A percentile compares a stretch with the other conserved stretches of the same genome.
Evolutionary conservation across 257 asterid species (phyloP).

Genomic region (Forsythia suspensa): DNA sequence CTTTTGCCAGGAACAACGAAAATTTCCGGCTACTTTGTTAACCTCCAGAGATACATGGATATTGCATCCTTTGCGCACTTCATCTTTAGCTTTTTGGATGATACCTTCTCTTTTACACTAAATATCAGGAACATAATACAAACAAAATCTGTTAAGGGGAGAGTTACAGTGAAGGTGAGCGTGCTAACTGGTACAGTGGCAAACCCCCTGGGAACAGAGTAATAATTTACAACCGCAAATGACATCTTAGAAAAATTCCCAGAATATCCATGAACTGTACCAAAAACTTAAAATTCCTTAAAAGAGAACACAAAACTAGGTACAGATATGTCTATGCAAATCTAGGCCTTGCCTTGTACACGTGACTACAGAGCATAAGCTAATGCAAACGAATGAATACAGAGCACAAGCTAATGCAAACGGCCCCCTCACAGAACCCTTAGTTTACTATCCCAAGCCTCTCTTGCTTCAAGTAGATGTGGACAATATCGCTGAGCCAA

Average conservation of each 20-base stretch:
- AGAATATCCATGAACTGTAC: too few species aligned
- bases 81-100: slow-evolving; percentile 78
- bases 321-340: neutral
- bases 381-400: neutral
- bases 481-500: slow-evolving; percentile 57
- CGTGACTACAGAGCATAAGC: neutral
- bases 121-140: slow-evolving; percentile 22
- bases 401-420: neutral
- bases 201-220: too few species aligned
- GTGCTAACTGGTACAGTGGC: too few species aligned
- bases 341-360: neutral
- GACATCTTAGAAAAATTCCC: too few species aligned
- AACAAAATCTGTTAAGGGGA: neutral
- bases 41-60: slow-evolving; percentile 95
- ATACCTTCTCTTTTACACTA: slow-evolving; percentile 94
- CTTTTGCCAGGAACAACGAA: slow-evolving; percentile 90
- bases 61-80: slow-evolving; percentile 96
- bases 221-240: too few species aligned
- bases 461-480: slow-evolving; percentile 49
- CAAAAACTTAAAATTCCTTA: too few species aligned
- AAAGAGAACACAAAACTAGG: too few species aligned
- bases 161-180: neutral
- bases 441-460: slow-evolving; percentile 55
- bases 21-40: slow-evolving; percentile 87
- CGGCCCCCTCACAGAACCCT: slow-evolving; percentile 32